Evolutionary conservation across 2,329 filamentous ascomycete species (phyloP).

Genomic region (Lachnum nothofagi): DNA sequence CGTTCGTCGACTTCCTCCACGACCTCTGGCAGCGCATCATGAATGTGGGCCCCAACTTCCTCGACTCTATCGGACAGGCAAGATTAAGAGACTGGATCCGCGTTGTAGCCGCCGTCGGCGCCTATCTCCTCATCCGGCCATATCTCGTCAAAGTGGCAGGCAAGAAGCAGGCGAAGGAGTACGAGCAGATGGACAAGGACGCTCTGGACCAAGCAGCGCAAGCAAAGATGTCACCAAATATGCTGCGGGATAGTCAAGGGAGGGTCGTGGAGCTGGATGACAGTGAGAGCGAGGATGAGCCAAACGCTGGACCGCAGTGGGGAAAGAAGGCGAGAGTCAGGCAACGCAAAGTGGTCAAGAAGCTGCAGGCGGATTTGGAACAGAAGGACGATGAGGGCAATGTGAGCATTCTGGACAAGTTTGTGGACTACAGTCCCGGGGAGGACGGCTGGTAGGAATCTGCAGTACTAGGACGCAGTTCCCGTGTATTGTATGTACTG

Average conservation of each 20-base stretch:
- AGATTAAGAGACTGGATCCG: conserved; percentile 57
- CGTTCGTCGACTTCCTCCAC: conserved; percentile 4
- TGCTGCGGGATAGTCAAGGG: conserved; percentile 46
- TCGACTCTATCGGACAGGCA: conserved; percentile 46
- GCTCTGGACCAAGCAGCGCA: conserved; percentile 30
- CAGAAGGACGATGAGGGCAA: conserved; percentile 61
- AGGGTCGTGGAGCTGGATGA: conserved; percentile 49
- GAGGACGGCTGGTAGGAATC: conserved; percentile 23
- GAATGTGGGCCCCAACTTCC: conserved; percentile 44
- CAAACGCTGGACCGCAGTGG: conserved; percentile 48
- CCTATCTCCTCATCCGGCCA: conserved; percentile 68
- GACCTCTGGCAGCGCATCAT: conserved; percentile 10
- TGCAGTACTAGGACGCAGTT: conserved; percentile 1
- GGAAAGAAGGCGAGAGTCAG: conserved; percentile 65
- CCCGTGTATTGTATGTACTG: too few relatives aligned
- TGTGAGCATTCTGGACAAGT: conserved; percentile 69
- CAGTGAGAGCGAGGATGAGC: conserved; percentile 46
- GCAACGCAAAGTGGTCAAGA: conserved; percentile 62
- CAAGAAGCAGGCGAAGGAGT: conserved; percentile 57
- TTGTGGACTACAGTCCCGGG: conserved; percentile 46
- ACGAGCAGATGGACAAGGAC: conserved; percentile 45
- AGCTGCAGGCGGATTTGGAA: conserved; percentile 59
- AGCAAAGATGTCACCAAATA: conserved; percentile 58
- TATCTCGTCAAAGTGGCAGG: conserved; percentile 66
- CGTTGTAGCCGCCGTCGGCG: conserved; percentile 64